These are phyloP conservation scores for Orobanche coerulescens DNA, from an alignment of 257 asterid genomes.

Conservation along the genomic window DNA sequence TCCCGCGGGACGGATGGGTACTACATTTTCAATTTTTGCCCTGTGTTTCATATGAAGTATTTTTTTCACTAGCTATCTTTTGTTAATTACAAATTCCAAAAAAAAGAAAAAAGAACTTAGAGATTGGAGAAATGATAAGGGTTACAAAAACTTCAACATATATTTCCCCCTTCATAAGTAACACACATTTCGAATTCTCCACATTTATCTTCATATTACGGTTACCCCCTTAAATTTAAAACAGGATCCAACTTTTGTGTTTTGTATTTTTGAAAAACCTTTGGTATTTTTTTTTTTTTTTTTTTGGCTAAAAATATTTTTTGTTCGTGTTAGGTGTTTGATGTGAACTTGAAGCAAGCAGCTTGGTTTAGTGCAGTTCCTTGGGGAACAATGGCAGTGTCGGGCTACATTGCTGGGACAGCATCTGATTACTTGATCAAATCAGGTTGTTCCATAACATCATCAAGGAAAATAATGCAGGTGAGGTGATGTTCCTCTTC, in stretches of 20 bases:
- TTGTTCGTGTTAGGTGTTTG: constrained; percentile 45
- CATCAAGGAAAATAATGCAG: constrained; percentile 89
- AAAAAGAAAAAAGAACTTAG: no score
- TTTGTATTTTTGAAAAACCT: not conserved
- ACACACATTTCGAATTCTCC: no score
- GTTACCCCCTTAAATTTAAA: no score
- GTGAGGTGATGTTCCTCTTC: constrained; percentile 26
- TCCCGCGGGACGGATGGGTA: not conserved
- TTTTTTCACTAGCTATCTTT: no score
- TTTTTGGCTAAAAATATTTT: not conserved
- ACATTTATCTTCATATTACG: no score
- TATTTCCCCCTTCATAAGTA: no score
- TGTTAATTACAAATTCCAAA: no score
- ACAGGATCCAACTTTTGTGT: no score
- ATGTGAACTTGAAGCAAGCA: constrained; percentile 88
- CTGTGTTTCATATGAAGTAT: not conserved
- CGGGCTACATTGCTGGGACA: constrained; percentile 89
- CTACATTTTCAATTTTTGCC: no score
- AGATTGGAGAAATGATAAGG: no score
- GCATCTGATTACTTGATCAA: constrained; percentile 66
- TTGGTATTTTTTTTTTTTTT: not conserved
- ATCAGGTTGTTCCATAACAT: constrained; percentile 57
- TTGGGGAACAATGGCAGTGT: constrained; percentile 96
- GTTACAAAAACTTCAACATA: no score
- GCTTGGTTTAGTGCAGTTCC: constrained; percentile 99